Conservation (phyloP, 163 green algal species). For the Chlamydomonas reinhardtii region DNA sequence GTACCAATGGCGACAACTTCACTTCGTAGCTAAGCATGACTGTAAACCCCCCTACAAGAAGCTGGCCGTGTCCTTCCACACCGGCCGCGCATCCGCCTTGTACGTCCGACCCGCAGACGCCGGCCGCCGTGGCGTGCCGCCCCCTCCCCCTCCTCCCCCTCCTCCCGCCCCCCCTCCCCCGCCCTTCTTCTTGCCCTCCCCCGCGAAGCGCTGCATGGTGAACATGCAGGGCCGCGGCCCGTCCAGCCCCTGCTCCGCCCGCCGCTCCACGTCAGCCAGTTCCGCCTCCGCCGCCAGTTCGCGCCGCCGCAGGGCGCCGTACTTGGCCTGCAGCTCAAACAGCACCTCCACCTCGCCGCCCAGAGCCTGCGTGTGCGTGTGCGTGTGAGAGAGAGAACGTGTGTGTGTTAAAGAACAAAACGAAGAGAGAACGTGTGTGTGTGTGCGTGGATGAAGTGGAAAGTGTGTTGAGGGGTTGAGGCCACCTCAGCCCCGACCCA, state of each 20-base stretch:
- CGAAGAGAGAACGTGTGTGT: no score
- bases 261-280: slow-evolving; percentile 19
- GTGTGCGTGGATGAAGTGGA: no score
- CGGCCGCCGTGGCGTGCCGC: slow-evolving; percentile 5
- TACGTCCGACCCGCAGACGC: slow-evolving; percentile 11
- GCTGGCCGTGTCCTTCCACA: slow-evolving; percentile 32
- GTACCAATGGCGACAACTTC: no score
- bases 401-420: no score
- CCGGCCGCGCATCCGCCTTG: not conserved
- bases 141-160: not conserved
- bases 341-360: slow-evolving; percentile 13
- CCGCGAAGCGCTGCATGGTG: slow-evolving; percentile 22
- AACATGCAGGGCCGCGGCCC: slow-evolving; percentile 41
- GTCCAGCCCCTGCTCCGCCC: slow-evolving; percentile 31
- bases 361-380: not conserved
- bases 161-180: not conserved
- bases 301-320: slow-evolving; percentile 1
- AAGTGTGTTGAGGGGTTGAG: no score
- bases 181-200: not conserved
- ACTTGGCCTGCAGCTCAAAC: slow-evolving; percentile 24
- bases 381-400: no score
- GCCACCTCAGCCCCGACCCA: no score
- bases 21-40: no score
- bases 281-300: slow-evolving; percentile 31
- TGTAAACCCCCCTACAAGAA: not conserved